Base-by-base conservation (phyloP, 2,329 filamentous ascomycete genomes). In the Cryphonectria radicalis region DNA sequence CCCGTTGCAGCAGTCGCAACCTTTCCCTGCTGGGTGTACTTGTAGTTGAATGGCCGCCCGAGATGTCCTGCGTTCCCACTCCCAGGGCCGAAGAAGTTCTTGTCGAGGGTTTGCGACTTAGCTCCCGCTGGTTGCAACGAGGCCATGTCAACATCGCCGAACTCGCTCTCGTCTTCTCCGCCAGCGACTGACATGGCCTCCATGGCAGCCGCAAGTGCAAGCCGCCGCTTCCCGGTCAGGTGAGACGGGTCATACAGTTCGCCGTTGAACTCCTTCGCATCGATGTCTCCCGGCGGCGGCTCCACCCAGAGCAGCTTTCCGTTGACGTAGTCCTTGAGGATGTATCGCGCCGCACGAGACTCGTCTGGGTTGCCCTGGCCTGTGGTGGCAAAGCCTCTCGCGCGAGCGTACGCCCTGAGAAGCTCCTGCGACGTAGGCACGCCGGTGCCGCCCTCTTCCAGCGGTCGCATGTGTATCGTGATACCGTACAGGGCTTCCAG, bases 261-360 rank as follows among this genome's bases (percentile, higher is more conserved):
- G 66, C 86, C 85, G 82, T 99, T 99, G 86, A 98, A 99, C 68
- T 91, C 89, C 65, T 84, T 83, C 0, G 89, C 84, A 76, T 98
- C 92, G 55, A 92, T 89, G 42, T 91, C 87, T 5, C 83, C 83
- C 0, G 95, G 95, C 0, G 96, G 96, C 5, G 96, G 95, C 77
- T 95, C 91, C 75, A 94, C 96, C 83, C 92, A 98, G 7, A 98
- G 88, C 0, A 99, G 88, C 83, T 98, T 98, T 74, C 96, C 96
- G 79, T 92, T 97, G 76, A 99, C 96, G 78, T 98, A 99, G 83
- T 99, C 96, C 80, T 99, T 99, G 37, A 99, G 88, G 22, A 99
- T 87, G 76, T 93, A 92, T 68, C 96, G 89, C 5, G 95, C 94
- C 8, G 96, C 96, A 76, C 96, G 89, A 1, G 94, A 97, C 84